Percentiles rank a stretch among this genome's conserved stretches.
These are phyloP conservation scores for Eucalyptus brandiana DNA, from an alignment of 345 rosid species.

Conservation along the genomic window DNA sequence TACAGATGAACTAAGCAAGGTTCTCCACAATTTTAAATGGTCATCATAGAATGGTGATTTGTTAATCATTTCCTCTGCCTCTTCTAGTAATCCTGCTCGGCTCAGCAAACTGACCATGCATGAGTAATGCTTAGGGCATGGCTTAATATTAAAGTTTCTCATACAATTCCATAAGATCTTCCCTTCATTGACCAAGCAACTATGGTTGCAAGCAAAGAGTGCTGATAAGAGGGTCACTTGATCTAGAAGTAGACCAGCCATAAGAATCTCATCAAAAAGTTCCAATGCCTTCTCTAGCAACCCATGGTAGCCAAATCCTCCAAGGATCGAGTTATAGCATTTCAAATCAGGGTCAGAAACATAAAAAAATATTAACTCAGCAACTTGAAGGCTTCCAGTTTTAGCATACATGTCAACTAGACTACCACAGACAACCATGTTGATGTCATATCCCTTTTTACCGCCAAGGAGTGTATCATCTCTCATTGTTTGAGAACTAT, in stretches of 20 bases:
- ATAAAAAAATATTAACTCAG: constrained; percentile 35
- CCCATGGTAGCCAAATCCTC: constrained; percentile 70
- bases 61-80: constrained; percentile 39
- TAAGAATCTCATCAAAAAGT: constrained; percentile 28
- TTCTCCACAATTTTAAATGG: constrained; percentile 63
- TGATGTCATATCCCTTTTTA: constrained; percentile 39
- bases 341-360: constrained; percentile 52
- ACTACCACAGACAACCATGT: constrained; percentile 60
- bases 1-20: constrained; percentile 64
- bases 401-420: constrained; percentile 78
- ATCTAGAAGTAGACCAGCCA: constrained; percentile 33
- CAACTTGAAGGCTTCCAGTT: constrained; percentile 40
- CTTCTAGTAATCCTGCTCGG: constrained; percentile 53
- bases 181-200: constrained; percentile 50
- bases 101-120: constrained; percentile 74
- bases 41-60: constrained; percentile 21
- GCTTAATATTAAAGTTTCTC: constrained; percentile 27
- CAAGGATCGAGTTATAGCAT: constrained; percentile 82
- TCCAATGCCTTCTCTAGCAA: constrained; percentile 45
- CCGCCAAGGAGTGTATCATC: constrained; percentile 47
- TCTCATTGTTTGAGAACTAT: constrained; percentile 63
- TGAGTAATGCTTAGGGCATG: constrained; percentile 71
- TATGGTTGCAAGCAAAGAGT: constrained; percentile 67
- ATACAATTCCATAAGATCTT: constrained; percentile 54
- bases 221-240: constrained; percentile 63